Evolutionary conservation across 768 basidiomycete species (phyloP).

Genomic region (Panellus pusillus): DNA sequence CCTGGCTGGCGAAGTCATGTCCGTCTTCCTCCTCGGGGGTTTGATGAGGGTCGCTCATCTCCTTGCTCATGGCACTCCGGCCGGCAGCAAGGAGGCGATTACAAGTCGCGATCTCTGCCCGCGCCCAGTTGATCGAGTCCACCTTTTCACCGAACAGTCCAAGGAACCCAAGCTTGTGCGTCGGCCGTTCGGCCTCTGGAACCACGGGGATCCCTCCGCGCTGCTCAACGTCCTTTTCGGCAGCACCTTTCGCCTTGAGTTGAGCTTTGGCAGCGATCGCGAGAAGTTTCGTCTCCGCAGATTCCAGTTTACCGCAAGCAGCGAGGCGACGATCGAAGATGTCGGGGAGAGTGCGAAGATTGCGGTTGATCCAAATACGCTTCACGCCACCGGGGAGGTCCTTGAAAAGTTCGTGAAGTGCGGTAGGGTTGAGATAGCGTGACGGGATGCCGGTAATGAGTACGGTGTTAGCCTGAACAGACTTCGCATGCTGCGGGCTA

Average conservation of each 20-base stretch:
- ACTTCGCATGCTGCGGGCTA: constrained; percentile 65
- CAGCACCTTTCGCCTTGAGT: constrained; percentile 51
- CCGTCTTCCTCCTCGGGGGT: constrained; percentile 14
- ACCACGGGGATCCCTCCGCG: constrained; percentile 40
- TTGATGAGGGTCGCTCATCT: constrained; percentile 18
- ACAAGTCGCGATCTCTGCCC: constrained; percentile 66
- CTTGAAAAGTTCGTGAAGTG: constrained; percentile 69
- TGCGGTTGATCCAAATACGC: constrained; percentile 88
- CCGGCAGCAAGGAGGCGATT: constrained; percentile 53
- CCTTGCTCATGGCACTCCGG: constrained; percentile 35
- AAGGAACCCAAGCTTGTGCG: constrained; percentile 66
- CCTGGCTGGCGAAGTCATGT: constrained; percentile 19
- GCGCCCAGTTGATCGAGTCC: constrained; percentile 90
- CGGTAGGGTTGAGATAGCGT: constrained; percentile 70
- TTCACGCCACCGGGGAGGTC: constrained; percentile 88
- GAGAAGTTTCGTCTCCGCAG: constrained; percentile 78
- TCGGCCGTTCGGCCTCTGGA: constrained; percentile 72
- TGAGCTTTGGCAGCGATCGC: constrained; percentile 75
- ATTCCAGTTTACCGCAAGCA: constrained; percentile 80
- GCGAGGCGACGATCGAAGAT: constrained; percentile 73
- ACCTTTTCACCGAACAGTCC: constrained; percentile 81
- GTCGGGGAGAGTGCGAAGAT: constrained; percentile 86
- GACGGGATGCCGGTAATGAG: constrained; percentile 88
- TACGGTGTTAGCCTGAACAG: constrained; percentile 87
- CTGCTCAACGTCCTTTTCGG: constrained; percentile 31